Conservation (phyloP, 2,329 filamentous ascomycete genomes). For the Fusarium coicis region DNA sequence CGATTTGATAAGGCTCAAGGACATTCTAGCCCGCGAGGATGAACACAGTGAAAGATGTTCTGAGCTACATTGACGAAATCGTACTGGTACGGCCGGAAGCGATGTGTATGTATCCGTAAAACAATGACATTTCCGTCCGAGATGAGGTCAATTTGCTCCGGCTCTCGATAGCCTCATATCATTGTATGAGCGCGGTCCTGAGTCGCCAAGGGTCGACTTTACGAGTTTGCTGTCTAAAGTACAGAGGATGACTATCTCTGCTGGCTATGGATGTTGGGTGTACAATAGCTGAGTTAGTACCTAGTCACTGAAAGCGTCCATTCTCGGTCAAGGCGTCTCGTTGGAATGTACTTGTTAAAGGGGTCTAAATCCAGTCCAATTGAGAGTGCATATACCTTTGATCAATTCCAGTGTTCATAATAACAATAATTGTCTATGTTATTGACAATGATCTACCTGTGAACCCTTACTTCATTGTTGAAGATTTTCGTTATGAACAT, state of each 20-base stretch:
- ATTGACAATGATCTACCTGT: conserved; percentile 1
- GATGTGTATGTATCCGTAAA: conserved; percentile 35
- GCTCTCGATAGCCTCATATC: conserved; percentile 18
- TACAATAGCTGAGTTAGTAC: background rate
- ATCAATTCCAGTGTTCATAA: background rate
- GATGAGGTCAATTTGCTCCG: conserved; percentile 29
- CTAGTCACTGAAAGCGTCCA: conserved; percentile 5
- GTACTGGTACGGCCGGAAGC: conserved; percentile 26
- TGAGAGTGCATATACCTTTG: background rate
- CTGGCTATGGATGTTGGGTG: background rate
- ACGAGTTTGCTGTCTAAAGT: background rate
- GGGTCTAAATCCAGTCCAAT: conserved; percentile 1
- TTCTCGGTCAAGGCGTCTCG: conserved; percentile 7
- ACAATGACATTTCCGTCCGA: conserved; percentile 30
- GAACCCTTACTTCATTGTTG: conserved; percentile 20
- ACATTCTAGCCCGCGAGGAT: background rate
- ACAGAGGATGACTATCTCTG: background rate
- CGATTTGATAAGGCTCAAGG: conserved; percentile 20
- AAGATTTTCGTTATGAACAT: conserved; percentile 23
- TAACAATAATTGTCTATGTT: background rate
- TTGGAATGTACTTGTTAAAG: conserved; percentile 24
- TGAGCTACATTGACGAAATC: conserved; percentile 31
- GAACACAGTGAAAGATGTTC: conserved; percentile 23
- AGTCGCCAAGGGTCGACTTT: conserved; percentile 5
- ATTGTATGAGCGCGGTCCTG: conserved; percentile 11